phyloP scores from a whole-genome alignment of 805 yeast species.

The Yarrowia sp. region DNA sequence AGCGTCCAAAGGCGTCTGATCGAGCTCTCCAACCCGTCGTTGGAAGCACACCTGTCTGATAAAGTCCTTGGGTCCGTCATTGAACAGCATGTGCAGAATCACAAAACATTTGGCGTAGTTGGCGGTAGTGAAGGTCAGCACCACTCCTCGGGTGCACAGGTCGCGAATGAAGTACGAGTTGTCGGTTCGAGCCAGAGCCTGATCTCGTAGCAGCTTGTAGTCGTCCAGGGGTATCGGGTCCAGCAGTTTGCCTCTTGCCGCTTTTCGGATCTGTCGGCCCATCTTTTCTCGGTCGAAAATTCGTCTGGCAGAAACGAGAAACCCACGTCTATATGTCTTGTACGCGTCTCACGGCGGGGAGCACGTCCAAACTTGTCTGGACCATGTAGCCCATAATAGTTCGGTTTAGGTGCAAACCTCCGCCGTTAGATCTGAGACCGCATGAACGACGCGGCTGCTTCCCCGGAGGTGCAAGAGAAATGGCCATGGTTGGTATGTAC shows the following conservation, averaged over 20 bases:
- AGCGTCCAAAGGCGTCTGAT: neutral
- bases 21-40: neutral
- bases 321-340: neutral
- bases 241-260: neutral
- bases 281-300: neutral
- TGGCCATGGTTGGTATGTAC: too few species aligned
- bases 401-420: constrained; percentile 8
- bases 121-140: neutral
- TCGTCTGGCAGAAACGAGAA: neutral
- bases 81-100: constrained; percentile 15
- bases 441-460: constrained; percentile 10
- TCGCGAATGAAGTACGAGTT: neutral
- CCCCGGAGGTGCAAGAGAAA: neutral
- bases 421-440: constrained; percentile 23
- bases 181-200: neutral
- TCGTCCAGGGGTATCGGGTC: constrained; percentile 3
- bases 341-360: neutral
- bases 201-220: neutral
- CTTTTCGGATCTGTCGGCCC: neutral
- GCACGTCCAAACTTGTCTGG: neutral
- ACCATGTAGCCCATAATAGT: constrained; percentile 4
- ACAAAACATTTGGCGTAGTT: neutral
- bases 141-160: constrained; percentile 7
- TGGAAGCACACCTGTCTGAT: neutral
- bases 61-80: neutral